phyloP scores from a whole-genome alignment of 2,329 filamentous ascomycete genomes.

The Fusarium illudens region DNA sequence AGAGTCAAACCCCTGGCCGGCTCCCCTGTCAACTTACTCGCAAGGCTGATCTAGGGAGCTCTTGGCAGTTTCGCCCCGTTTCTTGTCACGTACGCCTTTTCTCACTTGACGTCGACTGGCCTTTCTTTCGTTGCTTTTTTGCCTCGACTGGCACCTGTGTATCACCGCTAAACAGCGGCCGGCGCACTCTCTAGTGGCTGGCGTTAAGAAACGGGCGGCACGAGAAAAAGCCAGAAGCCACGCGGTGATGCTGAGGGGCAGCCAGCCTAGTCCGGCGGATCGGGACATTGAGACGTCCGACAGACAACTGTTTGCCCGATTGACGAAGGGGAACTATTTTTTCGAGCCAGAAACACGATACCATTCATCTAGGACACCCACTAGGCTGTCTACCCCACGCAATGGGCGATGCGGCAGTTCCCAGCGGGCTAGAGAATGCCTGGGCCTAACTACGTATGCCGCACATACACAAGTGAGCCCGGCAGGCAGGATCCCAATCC shows the following conservation, averaged over 20 bases:
- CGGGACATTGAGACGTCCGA: background rate
- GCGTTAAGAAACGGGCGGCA: slow-evolving; percentile 23
- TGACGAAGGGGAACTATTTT: background rate
- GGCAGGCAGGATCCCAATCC: background rate
- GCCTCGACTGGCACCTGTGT: slow-evolving; percentile 14
- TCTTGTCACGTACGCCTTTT: slow-evolving; percentile 27
- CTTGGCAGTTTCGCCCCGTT: slow-evolving; percentile 6
- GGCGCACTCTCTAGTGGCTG: slow-evolving; percentile 14
- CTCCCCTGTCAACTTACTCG: background rate
- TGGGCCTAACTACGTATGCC: background rate
- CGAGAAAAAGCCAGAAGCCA: background rate
- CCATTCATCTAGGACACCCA: background rate
- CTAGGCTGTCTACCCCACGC: background rate
- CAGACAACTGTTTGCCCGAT: background rate
- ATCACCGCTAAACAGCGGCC: slow-evolving; percentile 3
- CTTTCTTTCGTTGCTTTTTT: slow-evolving; percentile 1
- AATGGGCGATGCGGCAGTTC: background rate
- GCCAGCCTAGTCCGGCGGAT: background rate
- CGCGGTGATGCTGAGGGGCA: background rate
- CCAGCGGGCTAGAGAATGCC: background rate
- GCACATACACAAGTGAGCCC: background rate
- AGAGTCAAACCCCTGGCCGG: background rate
- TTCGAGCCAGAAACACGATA: background rate
- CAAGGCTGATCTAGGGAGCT: slow-evolving; percentile 5
- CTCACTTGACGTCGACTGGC: background rate